Evolutionary conservation across 345 rosid species (phyloP), one percentile per base, ranked within the genome.

Genomic region (Syzygium aqueum): DNA sequence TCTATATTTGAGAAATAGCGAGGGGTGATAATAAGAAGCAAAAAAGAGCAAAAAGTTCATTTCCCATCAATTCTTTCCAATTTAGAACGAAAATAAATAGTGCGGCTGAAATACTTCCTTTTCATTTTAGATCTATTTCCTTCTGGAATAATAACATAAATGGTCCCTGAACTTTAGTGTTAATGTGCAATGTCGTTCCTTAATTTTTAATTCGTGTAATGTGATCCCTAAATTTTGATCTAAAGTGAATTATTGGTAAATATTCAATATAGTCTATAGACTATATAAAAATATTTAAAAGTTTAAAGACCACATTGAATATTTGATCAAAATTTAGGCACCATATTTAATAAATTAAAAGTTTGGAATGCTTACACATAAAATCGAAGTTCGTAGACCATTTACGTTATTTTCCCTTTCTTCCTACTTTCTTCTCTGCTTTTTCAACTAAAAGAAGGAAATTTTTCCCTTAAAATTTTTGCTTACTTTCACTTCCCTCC

Each of bases 261-360:
- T 57, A 15, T 57, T 25, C 5, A 57, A 57, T 57, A 25, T 57
- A 57, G 65, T 57, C 65, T 5, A 25, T 11, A 25, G 6, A 25
- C 7, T 25, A 11, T 3, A 13, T 3, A n/a, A n/a, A 61, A 13
- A 13, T 13, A 7, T 61, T 61, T n/a, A 6, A 61, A 52, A 61
- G 1, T 61, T 30, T n/a, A 61, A 17, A 25, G 11, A 59, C 12
- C 30, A 11, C 15, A 0, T 2, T 0, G 0, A 0, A 57, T 1
- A 57, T 57, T 57, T 2, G 0, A 59, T 25, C 65, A 59, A 25
- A 59, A 11, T 59, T 59, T 59, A 27, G 5, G 13, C 2, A 61
- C 7, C 4, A 6, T 0, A 3, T 61, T 12, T 1, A 30, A 61
- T 61, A 61, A n/a, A 61, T 14, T 61, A 61, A n/a, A 61, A 61